phyloP scores from a whole-genome alignment of 345 rosid genomes.

The Bretschneidera sinensis region DNA sequence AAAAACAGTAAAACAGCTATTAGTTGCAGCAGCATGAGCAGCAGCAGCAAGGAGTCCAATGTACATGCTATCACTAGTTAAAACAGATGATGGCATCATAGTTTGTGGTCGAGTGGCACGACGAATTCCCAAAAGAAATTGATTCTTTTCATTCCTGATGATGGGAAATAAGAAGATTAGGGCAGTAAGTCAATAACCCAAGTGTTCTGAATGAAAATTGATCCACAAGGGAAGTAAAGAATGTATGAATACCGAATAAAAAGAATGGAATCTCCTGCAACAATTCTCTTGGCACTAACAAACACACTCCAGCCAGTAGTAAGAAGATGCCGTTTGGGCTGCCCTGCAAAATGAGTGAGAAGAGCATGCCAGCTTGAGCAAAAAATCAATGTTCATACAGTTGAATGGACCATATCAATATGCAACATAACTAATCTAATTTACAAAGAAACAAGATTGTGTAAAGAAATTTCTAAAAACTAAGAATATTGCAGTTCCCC shows the following conservation, averaged over 20 bases:
- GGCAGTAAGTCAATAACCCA: constrained; percentile 1
- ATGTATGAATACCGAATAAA: constrained; percentile 31
- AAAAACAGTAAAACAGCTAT: constrained; percentile 42
- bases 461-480: too few relatives aligned
- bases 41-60: constrained; percentile 51
- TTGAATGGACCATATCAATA: too few relatives aligned
- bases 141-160: constrained; percentile 42
- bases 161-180: background rate
- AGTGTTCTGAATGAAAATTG: background rate
- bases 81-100: constrained; percentile 39
- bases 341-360: constrained; percentile 29
- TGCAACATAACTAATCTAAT: too few relatives aligned
- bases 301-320: constrained; percentile 50
- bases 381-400: too few relatives aligned
- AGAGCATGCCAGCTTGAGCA: too few relatives aligned
- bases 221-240: background rate
- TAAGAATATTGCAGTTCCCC: too few relatives aligned
- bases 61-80: constrained; percentile 49
- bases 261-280: constrained; percentile 44
- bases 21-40: constrained; percentile 46
- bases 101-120: constrained; percentile 41
- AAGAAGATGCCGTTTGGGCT: constrained; percentile 46
- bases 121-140: constrained; percentile 42
- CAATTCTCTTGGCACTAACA: constrained; percentile 44
- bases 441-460: too few relatives aligned